Base-by-base conservation (phyloP, 352 stramenopile genomes). In the Phytophthora pisi region DNA sequence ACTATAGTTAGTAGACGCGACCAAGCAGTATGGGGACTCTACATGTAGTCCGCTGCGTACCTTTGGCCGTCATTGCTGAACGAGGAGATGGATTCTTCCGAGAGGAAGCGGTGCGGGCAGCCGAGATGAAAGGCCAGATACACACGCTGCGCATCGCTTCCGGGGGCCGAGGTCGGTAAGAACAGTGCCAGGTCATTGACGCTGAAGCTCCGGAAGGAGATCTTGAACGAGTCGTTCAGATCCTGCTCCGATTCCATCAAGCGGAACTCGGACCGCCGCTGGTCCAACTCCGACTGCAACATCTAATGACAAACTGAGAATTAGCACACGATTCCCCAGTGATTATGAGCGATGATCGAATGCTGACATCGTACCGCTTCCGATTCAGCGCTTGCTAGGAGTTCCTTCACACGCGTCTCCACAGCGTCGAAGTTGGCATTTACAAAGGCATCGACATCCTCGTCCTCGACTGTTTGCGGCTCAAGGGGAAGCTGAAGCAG, bases 101-200 rank as follows among this genome's bases (percentile, higher is more conserved):
- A 93, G 15, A 96, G 66, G 66, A 95, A 96, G 15, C 89, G 89
- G 60, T 96, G 83, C 30, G 89, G 89, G 55, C 89, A 96, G 18
- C 84, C 87, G 2, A 95, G 75, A 50, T 96, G 89, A 68, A 96
- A 96, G 28, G 89, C 89, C 47, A 96, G 61, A 67, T 96, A 96
- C 61, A 95, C 87, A 5, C 88, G 85, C 63, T 93, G 78, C 4
- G 74, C 68, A 43, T 92, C 86, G 58, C 82, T 93, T 15, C 81
- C 85, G 0, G 89, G 89, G 10, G 85, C 87, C 8, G 88, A 96
- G 4, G 87, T 96, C 0, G 89, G 89, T 42, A 96, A 71, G 54
- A 96, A 96, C 3, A 96, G 70, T 45, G 89, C 89, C 55, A 96
- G 40, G 50, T 96, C 89, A 65, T 93, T 91, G 50, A 89, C 83